Conservation (phyloP, 768 basidiomycete genomes). For the Termitomyces sp. region DNA sequence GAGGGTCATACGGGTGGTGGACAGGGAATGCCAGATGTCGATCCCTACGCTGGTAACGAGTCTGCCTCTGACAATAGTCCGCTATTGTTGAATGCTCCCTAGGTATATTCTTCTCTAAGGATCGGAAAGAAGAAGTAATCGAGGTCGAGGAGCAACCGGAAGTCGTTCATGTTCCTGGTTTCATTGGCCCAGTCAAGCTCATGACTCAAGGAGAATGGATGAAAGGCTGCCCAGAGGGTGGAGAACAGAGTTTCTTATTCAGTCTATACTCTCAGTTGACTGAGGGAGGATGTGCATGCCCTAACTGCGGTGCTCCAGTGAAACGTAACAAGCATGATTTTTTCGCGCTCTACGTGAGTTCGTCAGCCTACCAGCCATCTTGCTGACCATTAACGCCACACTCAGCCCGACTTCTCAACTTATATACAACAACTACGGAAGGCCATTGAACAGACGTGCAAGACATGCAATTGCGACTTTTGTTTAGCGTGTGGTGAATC, state of each 20-base stretch:
- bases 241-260: conserved; percentile 88
- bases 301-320: conserved; percentile 66
- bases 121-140: conserved; percentile 86
- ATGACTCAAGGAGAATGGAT: conserved; percentile 94
- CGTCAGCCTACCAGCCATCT: not conserved
- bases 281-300: conserved; percentile 63
- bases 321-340: conserved; percentile 72
- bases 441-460: conserved; percentile 60
- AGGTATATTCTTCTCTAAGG: conserved; percentile 96
- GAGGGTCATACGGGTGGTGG: conserved; percentile 41
- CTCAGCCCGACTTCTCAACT: conserved; percentile 65
- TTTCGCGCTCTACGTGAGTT: conserved; percentile 76
- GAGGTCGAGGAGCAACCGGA: conserved; percentile 85
- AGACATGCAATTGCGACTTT: conserved; percentile 53
- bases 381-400: conserved; percentile 12
- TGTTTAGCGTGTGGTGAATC: conserved; percentile 80
- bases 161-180: conserved; percentile 36
- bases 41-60: conserved; percentile 83
- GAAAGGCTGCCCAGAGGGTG: conserved; percentile 94
- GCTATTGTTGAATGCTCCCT: conserved; percentile 7
- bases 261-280: conserved; percentile 74
- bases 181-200: conserved; percentile 50
- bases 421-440: conserved; percentile 65
- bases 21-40: conserved; percentile 54
- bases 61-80: not conserved